These are phyloP conservation scores for Pythium volutum DNA, from an alignment of 352 stramenopile species.

Conservation along the genomic window DNA sequence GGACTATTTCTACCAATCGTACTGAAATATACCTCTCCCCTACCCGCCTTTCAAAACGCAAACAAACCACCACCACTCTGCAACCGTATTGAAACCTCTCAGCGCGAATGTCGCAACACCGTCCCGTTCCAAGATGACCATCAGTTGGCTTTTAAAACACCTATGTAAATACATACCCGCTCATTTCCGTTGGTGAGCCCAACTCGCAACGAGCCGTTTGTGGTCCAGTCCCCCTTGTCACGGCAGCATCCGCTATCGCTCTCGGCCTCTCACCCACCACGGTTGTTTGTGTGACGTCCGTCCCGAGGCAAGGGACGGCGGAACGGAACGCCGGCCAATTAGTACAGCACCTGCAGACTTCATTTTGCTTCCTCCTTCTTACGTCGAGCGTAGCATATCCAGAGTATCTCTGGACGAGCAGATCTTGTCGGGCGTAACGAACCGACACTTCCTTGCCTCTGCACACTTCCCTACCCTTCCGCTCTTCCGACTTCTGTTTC, in stretches of 20 bases:
- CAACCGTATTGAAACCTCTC: background rate
- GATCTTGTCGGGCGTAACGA: too few relatives aligned
- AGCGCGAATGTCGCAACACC: background rate
- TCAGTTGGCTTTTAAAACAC: background rate
- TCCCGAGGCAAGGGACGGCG: background rate
- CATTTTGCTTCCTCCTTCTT: background rate
- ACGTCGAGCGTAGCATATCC: too few relatives aligned
- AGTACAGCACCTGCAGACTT: conserved; percentile 2
- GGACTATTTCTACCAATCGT: conserved; percentile 17
- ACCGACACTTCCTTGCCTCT: too few relatives aligned
- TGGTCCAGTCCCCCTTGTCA: conserved; percentile 14
- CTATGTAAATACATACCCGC: background rate
- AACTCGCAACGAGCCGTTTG: background rate
- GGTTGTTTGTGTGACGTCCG: conserved; percentile 9
- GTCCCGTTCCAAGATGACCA: too few relatives aligned
- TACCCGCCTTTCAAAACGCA: background rate
- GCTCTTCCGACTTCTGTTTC: too few relatives aligned
- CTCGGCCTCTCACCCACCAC: background rate
- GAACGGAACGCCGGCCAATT: conserved; percentile 10
- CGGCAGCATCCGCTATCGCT: conserved; percentile 7
- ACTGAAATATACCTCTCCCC: background rate
- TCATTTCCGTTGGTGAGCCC: background rate
- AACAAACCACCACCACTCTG: background rate
- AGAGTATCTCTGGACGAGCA: too few relatives aligned
- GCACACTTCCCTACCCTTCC: too few relatives aligned